A percentile compares a stretch with the other conserved stretches of the same genome.
Conservation (phyloP, 2,329 filamentous ascomycete genomes). For the Xenoacremonium recifei region DNA sequence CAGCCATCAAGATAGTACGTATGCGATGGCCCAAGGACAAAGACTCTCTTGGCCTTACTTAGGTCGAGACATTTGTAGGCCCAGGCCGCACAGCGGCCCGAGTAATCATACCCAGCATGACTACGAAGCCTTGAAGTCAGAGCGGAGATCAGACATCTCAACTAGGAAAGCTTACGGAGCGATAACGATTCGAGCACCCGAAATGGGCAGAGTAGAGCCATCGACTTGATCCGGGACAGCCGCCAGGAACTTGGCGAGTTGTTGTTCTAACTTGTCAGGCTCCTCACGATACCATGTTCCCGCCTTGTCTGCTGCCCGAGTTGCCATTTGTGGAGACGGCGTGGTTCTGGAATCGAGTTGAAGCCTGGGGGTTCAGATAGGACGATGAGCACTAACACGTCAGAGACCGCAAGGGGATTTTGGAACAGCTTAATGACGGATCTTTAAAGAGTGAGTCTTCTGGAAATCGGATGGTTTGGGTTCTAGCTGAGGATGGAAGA, state of each 20-base stretch:
- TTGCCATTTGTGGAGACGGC: slow-evolving; percentile 18
- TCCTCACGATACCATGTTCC: slow-evolving; percentile 81
- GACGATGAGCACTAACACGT: no score
- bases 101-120: slow-evolving; percentile 92
- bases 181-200: slow-evolving; percentile 80
- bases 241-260: slow-evolving; percentile 75
- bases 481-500: no score
- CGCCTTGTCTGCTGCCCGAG: slow-evolving; percentile 67
- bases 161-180: slow-evolving; percentile 68
- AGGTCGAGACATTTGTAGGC: slow-evolving; percentile 90
- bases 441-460: no score
- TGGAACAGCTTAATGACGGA: no score
- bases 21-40: slow-evolving; percentile 90
- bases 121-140: slow-evolving; percentile 42
- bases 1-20: slow-evolving; percentile 77
- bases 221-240: slow-evolving; percentile 67
- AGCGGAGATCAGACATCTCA: accelerated
- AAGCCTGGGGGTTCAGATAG: no score
- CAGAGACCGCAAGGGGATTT: no score
- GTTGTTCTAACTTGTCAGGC: slow-evolving; percentile 54
- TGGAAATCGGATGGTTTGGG: no score
- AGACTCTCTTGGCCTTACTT: slow-evolving; percentile 78
- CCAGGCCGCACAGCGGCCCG: slow-evolving; percentile 88
- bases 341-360: no score
- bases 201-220: slow-evolving; percentile 60